Base-by-base conservation (phyloP, 345 rosid species). In the Gossypium turneri region DNA sequence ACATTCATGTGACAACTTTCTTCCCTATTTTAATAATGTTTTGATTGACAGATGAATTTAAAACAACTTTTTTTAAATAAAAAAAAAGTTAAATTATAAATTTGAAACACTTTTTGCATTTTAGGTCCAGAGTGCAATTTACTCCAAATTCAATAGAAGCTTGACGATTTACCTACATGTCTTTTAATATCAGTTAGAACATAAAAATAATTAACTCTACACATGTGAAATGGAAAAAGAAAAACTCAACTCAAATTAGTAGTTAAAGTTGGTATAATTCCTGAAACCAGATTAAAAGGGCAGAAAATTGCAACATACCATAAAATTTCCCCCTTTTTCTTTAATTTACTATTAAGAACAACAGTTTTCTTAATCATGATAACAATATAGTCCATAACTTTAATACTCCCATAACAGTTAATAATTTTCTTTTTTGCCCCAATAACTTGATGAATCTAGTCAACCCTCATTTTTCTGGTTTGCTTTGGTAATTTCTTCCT, bases 401-500 rank as follows among this genome's bases (percentile, higher is more conserved):
- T 27, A 27, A 59, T 59, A 3, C 24, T 25, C 16, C 27, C 25
- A 34, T 43, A 66, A 22, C 72, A 7, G 38, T 4, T 58, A 58
- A 4, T 24, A 16, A 27, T 15, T 15, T 67, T 24, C 43, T 7
- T 15, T 67, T 24, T 20, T 7, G n/a, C 20, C 9, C n/a, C 29
- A 20, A 12, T 15, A 44, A 66, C 34, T 45, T 12, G 15, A 66
- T 12, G 34, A 59, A 59, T 67, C 43, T 44, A 4, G 4, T 13
- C 34, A 59, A 72, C 50, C 77, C 56, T 81, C 67, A 77, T 80
- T 82, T 57, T 86, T 75, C 81, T 89, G 62, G 41, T 77, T 73
- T 79, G 86, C 75, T 82, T 92, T 16, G 83, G 75, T 2, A 84
- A 77, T 73, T 84, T 87, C 73, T 77, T 90, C 44, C 85, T 84